Evolutionary conservation across 2,329 filamentous ascomycete species (phyloP).

Genomic region (Fusarium chaquense): DNA sequence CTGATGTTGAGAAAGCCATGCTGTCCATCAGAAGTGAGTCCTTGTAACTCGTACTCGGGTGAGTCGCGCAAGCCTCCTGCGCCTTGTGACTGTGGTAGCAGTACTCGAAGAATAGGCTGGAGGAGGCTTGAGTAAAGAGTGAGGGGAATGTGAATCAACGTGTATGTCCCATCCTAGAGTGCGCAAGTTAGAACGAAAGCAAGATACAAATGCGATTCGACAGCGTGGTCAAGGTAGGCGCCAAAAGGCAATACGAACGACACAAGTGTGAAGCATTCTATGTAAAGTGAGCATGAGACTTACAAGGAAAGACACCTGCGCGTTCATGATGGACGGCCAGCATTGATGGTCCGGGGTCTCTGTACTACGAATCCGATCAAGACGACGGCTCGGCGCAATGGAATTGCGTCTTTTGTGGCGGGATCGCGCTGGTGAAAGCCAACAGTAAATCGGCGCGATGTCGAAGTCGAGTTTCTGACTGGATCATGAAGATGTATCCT

Average conservation of each 20-base stretch:
- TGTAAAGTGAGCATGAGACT: conserved; percentile 46
- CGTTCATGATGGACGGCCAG: conserved; percentile 60
- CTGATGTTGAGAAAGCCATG: conserved; percentile 94
- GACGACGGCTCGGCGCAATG: conserved; percentile 5
- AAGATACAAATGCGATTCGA: not conserved
- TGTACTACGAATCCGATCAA: conserved; percentile 12
- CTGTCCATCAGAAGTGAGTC: conserved; percentile 64
- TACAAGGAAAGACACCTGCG: conserved; percentile 69
- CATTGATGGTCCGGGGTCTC: conserved; percentile 13
- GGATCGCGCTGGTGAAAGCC: conserved; percentile 15
- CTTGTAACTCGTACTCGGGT: conserved; percentile 57
- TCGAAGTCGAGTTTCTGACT: conserved; percentile 26
- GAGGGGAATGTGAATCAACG: conserved; percentile 90
- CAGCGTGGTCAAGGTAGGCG: not conserved
- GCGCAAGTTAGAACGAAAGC: conserved; percentile 52
- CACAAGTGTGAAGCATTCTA: not conserved
- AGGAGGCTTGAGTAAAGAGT: conserved; percentile 81
- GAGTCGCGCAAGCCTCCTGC: conserved; percentile 53
- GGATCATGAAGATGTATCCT: conserved; percentile 39
- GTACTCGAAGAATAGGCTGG: conserved; percentile 86
- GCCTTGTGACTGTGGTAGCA: conserved; percentile 73
- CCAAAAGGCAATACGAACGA: not conserved
- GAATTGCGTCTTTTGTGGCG: conserved; percentile 14
- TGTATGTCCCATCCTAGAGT: conserved; percentile 83
- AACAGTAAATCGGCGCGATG: conserved; percentile 31